A percentile compares a stretch with the other conserved stretches of the same genome.
Evolutionary conservation across 768 basidiomycete genomes (phyloP).

Genomic region (Chalciporus pseudorubinellus): DNA sequence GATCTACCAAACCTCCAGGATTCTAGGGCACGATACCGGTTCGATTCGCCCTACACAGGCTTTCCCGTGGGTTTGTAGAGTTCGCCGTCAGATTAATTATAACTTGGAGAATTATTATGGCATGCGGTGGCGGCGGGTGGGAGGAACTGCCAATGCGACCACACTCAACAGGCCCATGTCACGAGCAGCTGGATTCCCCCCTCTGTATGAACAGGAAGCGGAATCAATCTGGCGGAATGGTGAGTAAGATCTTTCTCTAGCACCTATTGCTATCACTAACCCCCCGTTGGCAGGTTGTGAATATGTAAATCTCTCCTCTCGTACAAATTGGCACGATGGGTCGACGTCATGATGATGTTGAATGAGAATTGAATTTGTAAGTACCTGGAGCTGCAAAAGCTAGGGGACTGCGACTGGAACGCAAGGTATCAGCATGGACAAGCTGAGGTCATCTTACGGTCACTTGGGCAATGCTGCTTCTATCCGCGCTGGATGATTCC

Average conservation of each 20-base stretch:
- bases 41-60: neutral
- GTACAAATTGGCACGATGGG: no score
- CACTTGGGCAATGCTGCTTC: neutral
- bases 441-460: neutral
- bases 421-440: neutral
- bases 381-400: no score
- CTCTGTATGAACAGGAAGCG: neutral
- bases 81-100: no score
- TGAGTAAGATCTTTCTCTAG: neutral
- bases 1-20: neutral
- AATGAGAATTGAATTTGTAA: neutral
- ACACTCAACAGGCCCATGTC: neutral
- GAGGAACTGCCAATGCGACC: conserved; percentile 11
- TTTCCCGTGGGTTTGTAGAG: neutral
- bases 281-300: neutral
- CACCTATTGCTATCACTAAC: neutral
- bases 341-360: no score
- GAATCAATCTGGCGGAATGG: no score
- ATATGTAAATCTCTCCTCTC: neutral
- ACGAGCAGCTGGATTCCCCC: conserved; percentile 4
- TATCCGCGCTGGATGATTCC: no score
- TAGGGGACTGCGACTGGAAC: no score
- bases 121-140: conserved; percentile 27
- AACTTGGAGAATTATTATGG: neutral
- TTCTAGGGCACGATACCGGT: neutral